Conservation (phyloP, 2,329 filamentous ascomycete species). For the Colletotrichum musae region DNA sequence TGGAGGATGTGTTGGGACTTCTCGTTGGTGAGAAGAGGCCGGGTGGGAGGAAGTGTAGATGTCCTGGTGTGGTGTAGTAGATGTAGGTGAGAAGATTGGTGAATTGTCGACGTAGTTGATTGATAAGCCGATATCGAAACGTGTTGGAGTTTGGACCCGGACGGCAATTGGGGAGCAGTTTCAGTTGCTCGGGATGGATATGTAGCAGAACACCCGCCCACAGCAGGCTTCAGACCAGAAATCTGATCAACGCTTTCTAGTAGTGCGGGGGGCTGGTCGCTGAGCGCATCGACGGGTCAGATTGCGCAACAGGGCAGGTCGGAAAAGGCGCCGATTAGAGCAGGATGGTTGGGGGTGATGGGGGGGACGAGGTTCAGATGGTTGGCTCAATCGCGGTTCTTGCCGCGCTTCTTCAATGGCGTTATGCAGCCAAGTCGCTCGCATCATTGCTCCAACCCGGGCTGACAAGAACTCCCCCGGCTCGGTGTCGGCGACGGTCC, state of each 20-base stretch:
- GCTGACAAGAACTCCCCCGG: conserved; percentile 3
- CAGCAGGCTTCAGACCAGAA: conserved; percentile 1
- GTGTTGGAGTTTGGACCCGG: not conserved
- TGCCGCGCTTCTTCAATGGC: conserved; percentile 5
- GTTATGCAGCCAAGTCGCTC: conserved; percentile 13
- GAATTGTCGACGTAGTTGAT: not conserved
- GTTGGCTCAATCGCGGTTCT: conserved; percentile 7
- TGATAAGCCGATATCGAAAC: too few species aligned
- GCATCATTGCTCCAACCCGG: not conserved
- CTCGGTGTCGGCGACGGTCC: conserved; percentile 34
- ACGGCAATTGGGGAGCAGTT: conserved; percentile 7
- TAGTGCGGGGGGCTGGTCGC: conserved; percentile 19
- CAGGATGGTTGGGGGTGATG: not conserved
- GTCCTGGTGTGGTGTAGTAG: not conserved
- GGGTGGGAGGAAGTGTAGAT: not conserved
- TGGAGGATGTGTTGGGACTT: not conserved
- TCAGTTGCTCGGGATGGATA: conserved; percentile 7
- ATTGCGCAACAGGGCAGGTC: conserved; percentile 40
- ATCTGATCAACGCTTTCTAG: not conserved
- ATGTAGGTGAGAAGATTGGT: not conserved
- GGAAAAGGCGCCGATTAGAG: conserved; percentile 30
- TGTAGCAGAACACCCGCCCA: not conserved
- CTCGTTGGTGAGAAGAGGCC: too few species aligned
- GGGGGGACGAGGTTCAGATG: conserved; percentile 6
- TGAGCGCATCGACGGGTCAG: conserved; percentile 37